Evolutionary conservation across 768 basidiomycete species (phyloP).

Genomic region (Leccinum obscurum): DNA sequence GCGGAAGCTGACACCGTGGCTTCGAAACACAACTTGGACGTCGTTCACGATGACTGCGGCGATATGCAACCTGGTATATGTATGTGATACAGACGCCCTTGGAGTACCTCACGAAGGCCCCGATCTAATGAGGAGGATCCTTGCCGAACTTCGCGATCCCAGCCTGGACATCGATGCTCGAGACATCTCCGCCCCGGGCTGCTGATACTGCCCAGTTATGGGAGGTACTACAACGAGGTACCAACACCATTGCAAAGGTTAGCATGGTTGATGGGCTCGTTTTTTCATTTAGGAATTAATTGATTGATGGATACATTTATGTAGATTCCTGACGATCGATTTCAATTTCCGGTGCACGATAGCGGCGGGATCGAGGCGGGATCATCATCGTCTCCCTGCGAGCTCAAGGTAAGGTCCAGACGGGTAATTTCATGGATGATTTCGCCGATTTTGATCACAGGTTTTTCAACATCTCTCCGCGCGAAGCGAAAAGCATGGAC

Average conservation of each 20-base stretch:
- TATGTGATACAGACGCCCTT: too few species aligned
- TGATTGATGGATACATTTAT: slow-evolving; percentile 3
- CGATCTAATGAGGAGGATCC: too few species aligned
- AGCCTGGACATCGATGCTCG: too few species aligned
- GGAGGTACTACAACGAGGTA: slow-evolving; percentile 56
- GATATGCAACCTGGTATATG: too few species aligned
- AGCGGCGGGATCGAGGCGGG: slow-evolving; percentile 9
- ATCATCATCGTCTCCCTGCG: slow-evolving; percentile 33
- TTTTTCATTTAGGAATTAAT: not conserved
- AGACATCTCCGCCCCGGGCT: slow-evolving; percentile 44
- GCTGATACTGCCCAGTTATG: slow-evolving; percentile 49
- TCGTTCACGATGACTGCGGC: too few species aligned
- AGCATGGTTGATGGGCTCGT: slow-evolving; percentile 9
- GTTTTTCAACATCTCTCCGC: slow-evolving; percentile 73
- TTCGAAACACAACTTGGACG: too few species aligned
- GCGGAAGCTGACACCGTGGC: too few species aligned
- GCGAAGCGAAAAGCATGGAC: slow-evolving; percentile 75
- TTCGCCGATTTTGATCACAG: slow-evolving; percentile 63
- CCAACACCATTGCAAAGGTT: slow-evolving; percentile 60
- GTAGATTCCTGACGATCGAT: slow-evolving; percentile 64
- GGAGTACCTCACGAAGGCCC: too few species aligned
- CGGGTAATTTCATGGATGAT: slow-evolving; percentile 63
- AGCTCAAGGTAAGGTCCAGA: slow-evolving; percentile 53
- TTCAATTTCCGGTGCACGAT: slow-evolving; percentile 44
- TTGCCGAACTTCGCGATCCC: too few species aligned